Evolutionary conservation across 2,329 filamentous ascomycete genomes (phyloP).

Genomic region (Sclerotinia sclerotiorum): DNA sequence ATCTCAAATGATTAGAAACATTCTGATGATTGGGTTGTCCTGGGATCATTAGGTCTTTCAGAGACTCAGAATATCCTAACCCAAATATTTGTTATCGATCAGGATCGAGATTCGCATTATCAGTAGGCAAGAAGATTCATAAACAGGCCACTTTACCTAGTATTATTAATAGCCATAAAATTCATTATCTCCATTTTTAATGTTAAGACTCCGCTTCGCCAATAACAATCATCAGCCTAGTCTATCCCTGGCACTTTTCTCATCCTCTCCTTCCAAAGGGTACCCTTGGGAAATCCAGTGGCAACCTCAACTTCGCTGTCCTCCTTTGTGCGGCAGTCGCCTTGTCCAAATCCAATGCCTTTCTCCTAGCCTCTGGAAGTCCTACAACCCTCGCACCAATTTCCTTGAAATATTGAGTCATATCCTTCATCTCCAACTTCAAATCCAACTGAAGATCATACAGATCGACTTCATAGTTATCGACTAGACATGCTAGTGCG

Average conservation of each 20-base stretch:
- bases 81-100: background rate
- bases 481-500: slow-evolving; percentile 68
- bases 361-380: slow-evolving; percentile 48
- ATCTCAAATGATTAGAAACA: background rate
- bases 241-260: background rate
- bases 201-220: slow-evolving; percentile 19
- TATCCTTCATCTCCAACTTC: slow-evolving; percentile 67
- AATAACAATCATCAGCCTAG: background rate
- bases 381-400: slow-evolving; percentile 65
- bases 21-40: background rate
- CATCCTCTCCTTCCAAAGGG: slow-evolving; percentile 33
- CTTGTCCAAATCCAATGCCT: slow-evolving; percentile 58
- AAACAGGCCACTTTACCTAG: background rate
- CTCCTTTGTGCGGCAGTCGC: slow-evolving; percentile 59
- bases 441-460: slow-evolving; percentile 70
- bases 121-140: background rate
- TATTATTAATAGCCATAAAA: slow-evolving; percentile 10
- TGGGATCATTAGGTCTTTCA: background rate
- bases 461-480: slow-evolving; percentile 72
- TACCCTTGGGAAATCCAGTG: slow-evolving; percentile 76
- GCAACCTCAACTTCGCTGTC: slow-evolving; percentile 72
- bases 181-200: slow-evolving; percentile 8
- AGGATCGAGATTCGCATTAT: background rate
- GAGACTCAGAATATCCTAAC: background rate
- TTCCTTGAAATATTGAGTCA: slow-evolving; percentile 71